Evolutionary conservation across 2,329 filamentous ascomycete genomes (phyloP).

Genomic region (Chrysoporthe puriensis): DNA sequence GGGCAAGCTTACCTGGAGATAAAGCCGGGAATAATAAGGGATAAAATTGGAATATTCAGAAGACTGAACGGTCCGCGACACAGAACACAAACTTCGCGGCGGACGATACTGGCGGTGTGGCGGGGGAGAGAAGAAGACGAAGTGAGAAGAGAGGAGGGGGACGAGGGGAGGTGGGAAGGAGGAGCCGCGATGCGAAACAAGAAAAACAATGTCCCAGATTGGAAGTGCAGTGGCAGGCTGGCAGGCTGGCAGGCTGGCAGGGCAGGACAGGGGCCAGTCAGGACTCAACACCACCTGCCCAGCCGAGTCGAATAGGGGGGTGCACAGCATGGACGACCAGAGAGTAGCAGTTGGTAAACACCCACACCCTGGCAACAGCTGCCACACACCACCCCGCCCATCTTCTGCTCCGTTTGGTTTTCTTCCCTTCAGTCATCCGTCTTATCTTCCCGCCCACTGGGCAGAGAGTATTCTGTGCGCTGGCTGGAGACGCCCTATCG

Average conservation of each 20-base stretch:
- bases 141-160: slow-evolving; percentile 18
- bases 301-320: not conserved
- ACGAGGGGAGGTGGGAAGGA: slow-evolving; percentile 2
- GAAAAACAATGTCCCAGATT: slow-evolving; percentile 26
- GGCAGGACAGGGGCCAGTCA: not conserved
- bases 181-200: slow-evolving; percentile 29
- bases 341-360: not conserved
- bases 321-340: not conserved
- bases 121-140: slow-evolving; percentile 13
- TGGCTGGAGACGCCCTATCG: not conserved
- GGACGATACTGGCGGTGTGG: slow-evolving; percentile 8
- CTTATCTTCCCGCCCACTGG: not conserved
- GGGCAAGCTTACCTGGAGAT: slow-evolving; percentile 25
- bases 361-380: slow-evolving; percentile 7
- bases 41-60: slow-evolving; percentile 11
- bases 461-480: not conserved
- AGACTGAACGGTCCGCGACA: slow-evolving; percentile 19
- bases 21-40: not conserved
- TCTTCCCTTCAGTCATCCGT: not conserved
- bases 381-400: not conserved
- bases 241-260: slow-evolving; percentile 1
- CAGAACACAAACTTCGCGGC: slow-evolving; percentile 22
- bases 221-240: slow-evolving; percentile 4
- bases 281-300: not conserved
- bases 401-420: not conserved